A percentile compares a stretch with the other conserved stretches of the same genome.
These are phyloP conservation scores for Sistotremastrum suecicum DNA, from an alignment of 768 basidiomycete species.

Conservation along the genomic window DNA sequence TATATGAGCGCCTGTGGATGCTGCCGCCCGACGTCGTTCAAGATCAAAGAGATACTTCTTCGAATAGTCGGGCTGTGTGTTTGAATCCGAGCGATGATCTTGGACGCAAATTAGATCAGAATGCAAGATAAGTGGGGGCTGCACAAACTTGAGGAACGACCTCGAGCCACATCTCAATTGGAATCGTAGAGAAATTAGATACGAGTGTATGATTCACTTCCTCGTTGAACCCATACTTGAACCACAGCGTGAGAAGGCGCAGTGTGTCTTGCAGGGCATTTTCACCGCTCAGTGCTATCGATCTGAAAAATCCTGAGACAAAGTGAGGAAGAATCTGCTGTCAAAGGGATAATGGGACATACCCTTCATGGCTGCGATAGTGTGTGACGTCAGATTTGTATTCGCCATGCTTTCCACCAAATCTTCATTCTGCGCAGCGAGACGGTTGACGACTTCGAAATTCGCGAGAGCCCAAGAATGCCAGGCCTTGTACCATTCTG, in stretches of 20 bases:
- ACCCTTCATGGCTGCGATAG: slow-evolving; percentile 91
- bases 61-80: slow-evolving; percentile 81
- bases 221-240: slow-evolving; percentile 86
- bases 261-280: slow-evolving; percentile 92
- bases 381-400: slow-evolving; percentile 59
- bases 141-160: slow-evolving; percentile 84
- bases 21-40: slow-evolving; percentile 87
- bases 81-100: slow-evolving; percentile 98
- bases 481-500: slow-evolving; percentile 99
- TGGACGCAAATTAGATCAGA: neutral
- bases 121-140: neutral
- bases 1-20: slow-evolving; percentile 98
- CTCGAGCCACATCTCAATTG: slow-evolving; percentile 96
- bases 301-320: slow-evolving; percentile 76
- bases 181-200: slow-evolving; percentile 75
- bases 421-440: slow-evolving; percentile 53
- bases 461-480: slow-evolving; percentile 97
- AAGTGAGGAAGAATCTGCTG: neutral
- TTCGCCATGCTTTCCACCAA: slow-evolving; percentile 44
- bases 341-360: slow-evolving; percentile 4
- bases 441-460: slow-evolving; percentile 77
- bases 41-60: slow-evolving; percentile 73
- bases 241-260: slow-evolving; percentile 90
- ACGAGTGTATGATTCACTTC: slow-evolving; percentile 85
- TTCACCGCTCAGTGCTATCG: slow-evolving; percentile 78